Conservation (phyloP, 108 stramenopile species). For the Pseudonitzschia pungens region DNA sequence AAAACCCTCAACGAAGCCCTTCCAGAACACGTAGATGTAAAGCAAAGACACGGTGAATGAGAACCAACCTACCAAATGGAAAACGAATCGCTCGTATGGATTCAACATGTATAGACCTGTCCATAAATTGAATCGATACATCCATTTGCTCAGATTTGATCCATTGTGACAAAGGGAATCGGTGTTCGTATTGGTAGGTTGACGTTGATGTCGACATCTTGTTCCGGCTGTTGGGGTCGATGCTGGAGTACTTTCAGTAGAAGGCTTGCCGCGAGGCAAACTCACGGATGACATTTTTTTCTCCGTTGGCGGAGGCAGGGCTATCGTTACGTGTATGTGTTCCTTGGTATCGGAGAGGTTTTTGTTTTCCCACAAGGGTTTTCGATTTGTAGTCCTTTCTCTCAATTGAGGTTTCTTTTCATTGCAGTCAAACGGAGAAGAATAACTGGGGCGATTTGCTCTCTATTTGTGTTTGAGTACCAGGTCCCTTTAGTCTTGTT, state of each 20-base stretch:
- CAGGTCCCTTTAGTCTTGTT: too few relatives aligned
- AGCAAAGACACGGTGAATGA: conserved; percentile 29
- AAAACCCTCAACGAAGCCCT: conserved; percentile 25
- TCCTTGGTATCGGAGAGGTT: too few relatives aligned
- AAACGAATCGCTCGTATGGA: conserved; percentile 57
- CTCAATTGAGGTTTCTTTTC: too few relatives aligned
- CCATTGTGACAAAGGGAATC: conserved; percentile 55
- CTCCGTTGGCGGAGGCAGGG: background rate
- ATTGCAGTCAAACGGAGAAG: too few relatives aligned
- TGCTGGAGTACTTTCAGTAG: background rate
- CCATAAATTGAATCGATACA: conserved; percentile 83
- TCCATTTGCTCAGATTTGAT: conserved; percentile 35
- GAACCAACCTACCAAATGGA: conserved; percentile 62
- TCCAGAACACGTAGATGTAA: conserved; percentile 39
- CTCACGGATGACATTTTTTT: background rate
- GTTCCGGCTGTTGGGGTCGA: conserved; percentile 1
- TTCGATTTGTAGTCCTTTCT: too few relatives aligned
- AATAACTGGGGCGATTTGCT: too few relatives aligned
- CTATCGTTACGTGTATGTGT: too few relatives aligned
- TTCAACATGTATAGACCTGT: conserved; percentile 84
- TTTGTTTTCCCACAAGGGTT: too few relatives aligned
- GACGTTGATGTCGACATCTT: conserved; percentile 20
- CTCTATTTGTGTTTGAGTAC: too few relatives aligned
- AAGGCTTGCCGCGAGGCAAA: background rate
- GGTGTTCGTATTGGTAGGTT: conserved; percentile 77